These are phyloP conservation scores for Bacidia rubella DNA, from an alignment of 495 filamentous ascomycete species.

Conservation along the genomic window DNA sequence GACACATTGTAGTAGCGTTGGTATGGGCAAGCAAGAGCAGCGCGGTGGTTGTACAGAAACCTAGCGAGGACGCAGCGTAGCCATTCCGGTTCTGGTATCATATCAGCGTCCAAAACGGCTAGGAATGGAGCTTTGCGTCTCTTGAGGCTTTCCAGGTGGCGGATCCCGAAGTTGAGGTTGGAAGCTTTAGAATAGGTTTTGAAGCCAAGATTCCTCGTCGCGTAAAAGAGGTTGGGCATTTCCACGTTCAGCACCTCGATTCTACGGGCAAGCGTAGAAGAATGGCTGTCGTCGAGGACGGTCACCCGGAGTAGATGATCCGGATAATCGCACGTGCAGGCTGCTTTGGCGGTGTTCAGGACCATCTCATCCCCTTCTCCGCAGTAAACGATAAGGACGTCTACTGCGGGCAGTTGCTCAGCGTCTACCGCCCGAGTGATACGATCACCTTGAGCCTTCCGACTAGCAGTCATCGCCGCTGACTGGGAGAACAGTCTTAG, in stretches of 20 bases:
- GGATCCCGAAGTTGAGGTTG: conserved; percentile 37
- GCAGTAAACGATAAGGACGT: conserved; percentile 38
- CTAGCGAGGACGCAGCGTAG: too few relatives aligned
- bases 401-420: too few relatives aligned
- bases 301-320: conserved; percentile 34
- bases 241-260: conserved; percentile 20
- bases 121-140: conserved; percentile 13
- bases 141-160: too few relatives aligned
- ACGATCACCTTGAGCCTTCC: too few relatives aligned
- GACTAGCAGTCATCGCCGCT: too few relatives aligned
- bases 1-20: conserved; percentile 11
- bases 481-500: too few relatives aligned
- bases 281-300: conserved; percentile 36
- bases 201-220: conserved; percentile 24
- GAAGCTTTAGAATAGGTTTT: conserved; percentile 41
- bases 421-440: too few relatives aligned
- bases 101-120: conserved; percentile 28
- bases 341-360: conserved; percentile 38
- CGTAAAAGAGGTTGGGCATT: conserved; percentile 26
- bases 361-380: conserved; percentile 40
- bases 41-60: too few relatives aligned
- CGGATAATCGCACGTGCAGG: conserved; percentile 37
- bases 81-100: conserved; percentile 35
- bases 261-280: conserved; percentile 22
- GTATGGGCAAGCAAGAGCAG: too few relatives aligned